phyloP scores from a whole-genome alignment of 163 green algal genomes.

The Scenedesmus sp. region DNA sequence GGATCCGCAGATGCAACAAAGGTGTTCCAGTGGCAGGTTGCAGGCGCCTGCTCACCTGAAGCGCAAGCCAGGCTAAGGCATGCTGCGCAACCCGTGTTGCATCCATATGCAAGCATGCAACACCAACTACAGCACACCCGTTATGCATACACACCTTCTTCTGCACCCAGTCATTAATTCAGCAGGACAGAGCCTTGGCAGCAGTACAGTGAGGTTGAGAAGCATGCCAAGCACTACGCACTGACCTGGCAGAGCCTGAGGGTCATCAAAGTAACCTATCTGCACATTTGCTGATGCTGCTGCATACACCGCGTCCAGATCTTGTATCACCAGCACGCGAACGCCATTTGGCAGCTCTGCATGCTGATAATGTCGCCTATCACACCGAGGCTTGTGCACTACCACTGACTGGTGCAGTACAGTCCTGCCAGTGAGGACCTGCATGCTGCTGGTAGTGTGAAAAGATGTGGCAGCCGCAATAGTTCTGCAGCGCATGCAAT shows the following conservation, averaged over 20 bases:
- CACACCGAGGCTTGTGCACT: constrained; percentile 37
- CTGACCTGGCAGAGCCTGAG: neutral
- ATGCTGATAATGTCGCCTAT: constrained; percentile 32
- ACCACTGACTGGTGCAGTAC: neutral
- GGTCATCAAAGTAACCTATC: constrained; percentile 64
- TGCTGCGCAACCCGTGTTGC: too few species aligned
- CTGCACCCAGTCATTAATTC: too few species aligned
- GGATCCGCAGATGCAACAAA: neutral
- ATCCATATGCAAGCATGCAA: neutral
- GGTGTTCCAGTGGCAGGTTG: too few species aligned
- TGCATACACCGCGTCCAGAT: constrained; percentile 67
- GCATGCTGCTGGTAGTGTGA: neutral
- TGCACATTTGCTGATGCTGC: constrained; percentile 64
- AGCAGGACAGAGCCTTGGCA: neutral
- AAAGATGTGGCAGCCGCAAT: neutral
- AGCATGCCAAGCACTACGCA: neutral
- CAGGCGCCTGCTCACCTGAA: too few species aligned
- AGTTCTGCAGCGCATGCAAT: neutral
- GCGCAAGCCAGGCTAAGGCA: too few species aligned
- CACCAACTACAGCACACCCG: neutral
- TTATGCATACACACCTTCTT: too few species aligned
- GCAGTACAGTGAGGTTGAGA: neutral
- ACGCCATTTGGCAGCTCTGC: constrained; percentile 56
- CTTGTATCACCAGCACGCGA: constrained; percentile 61
- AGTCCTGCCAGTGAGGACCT: neutral